Evolutionary conservation across 2,329 filamentous ascomycete species (phyloP), one percentile per base, ranked within the genome.

Genomic region (Neonectria faginata): DNA sequence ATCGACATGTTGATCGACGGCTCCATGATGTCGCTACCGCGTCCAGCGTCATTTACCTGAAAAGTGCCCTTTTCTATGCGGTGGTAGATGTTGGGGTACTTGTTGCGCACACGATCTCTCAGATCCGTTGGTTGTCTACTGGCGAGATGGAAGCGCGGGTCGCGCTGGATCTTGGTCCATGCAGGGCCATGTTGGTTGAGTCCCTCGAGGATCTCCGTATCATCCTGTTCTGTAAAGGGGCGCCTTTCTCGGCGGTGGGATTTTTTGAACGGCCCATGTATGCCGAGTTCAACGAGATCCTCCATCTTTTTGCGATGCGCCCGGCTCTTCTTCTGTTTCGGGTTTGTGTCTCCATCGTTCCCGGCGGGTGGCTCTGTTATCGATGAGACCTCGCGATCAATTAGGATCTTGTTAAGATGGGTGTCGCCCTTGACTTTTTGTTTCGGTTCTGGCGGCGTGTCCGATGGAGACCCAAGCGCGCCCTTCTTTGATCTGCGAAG

Each of bases 111-210:
- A 22, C 88, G 82, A 67, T 91, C 88, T 65, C 88, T 81, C 56
- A 91, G 75, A 71, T 91, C 88, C 0, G 88, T 91, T 1, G 88
- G 88, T 67, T 89, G 86, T 48, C 88, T 81, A 63, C 76, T 85
- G 5, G 84, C 83, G n/a, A 91, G 78, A 64, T 87, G 81, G 75
- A 88, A 89, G 29, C 80, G 80, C 14, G 84, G 76, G 64, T 91
- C 88, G 39, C 87, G 82, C 72, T 89, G 88, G 20, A 91, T 91
- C 74, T 85, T 87, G 56, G 88, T 89, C 88, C 89, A 91, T 9
- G 87, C 84, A 9, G 88, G 86, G 0, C 88, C 88, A 72, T 90
- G 89, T 4, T 82, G 73, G 42, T 87, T 79, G 41, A 89, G 84
- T 0, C 89, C 89, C 63, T 86, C 80, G 1, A 90, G 79, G 48